Percentiles rank a stretch among this genome's conserved stretches.
phyloP scores from a whole-genome alignment of 108 stramenopile genomes.

The Conticribra weissflogii region DNA sequence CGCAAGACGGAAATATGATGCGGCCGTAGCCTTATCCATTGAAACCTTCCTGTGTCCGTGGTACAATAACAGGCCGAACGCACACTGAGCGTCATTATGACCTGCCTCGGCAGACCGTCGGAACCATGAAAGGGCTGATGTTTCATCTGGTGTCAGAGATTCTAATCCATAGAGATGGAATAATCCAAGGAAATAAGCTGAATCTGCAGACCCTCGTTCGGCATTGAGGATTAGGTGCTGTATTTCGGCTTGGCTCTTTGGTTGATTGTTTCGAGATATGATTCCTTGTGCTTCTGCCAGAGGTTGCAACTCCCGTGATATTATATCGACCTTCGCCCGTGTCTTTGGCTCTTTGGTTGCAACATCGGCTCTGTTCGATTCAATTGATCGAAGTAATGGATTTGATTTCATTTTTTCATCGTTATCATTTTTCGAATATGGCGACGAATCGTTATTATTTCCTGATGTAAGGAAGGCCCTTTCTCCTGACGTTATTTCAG shows the following conservation, averaged over 20 bases:
- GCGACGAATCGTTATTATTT: background rate
- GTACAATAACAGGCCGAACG: constrained; percentile 11
- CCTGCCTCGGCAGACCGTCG: constrained; percentile 8
- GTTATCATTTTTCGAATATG: background rate
- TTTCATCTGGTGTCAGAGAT: constrained; percentile 5
- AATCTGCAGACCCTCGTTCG: constrained; percentile 3
- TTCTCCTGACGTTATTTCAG: constrained; percentile 13
- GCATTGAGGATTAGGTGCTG: background rate
- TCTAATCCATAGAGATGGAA: constrained; percentile 23
- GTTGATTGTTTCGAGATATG: background rate
- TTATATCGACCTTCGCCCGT: background rate
- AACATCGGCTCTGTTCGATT: background rate
- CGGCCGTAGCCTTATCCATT: constrained; percentile 4
- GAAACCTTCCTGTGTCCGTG: constrained; percentile 7
- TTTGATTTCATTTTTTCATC: too few relatives aligned
- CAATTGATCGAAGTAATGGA: too few relatives aligned
- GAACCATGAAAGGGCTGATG: constrained; percentile 11
- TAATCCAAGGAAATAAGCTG: constrained; percentile 17
- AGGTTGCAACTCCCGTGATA: background rate
- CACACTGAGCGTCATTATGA: constrained; percentile 17
- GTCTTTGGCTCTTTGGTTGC: background rate
- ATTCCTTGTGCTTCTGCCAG: background rate
- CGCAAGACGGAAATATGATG: constrained; percentile 19
- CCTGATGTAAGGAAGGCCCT: constrained; percentile 1
- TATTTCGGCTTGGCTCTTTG: background rate